Evolutionary conservation across 1,284 basidiomycete species (phyloP).

Genomic region (Apiotrichum gracile): DNA sequence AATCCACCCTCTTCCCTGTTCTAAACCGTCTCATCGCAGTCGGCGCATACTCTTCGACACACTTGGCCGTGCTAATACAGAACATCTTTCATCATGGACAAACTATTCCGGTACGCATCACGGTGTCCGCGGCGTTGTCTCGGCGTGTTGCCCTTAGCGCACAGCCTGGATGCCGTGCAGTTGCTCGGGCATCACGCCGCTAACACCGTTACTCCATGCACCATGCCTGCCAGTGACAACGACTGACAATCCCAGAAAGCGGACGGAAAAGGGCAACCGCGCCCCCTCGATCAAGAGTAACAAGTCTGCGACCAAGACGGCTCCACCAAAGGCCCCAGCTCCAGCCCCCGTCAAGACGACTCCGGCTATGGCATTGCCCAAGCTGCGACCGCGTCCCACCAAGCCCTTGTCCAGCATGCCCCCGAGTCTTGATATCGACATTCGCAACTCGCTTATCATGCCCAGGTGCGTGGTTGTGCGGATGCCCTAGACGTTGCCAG

Average conservation of each 20-base stretch:
- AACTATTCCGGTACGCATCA: conserved; percentile 14
- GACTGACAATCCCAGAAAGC: not conserved
- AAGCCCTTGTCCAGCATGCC: not conserved
- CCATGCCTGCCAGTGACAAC: not conserved
- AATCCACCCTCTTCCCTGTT: too few relatives aligned
- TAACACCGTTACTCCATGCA: not conserved
- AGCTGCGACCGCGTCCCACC: not conserved
- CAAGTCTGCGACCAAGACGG: not conserved
- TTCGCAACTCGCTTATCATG: conserved; percentile 42
- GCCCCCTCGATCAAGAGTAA: too few relatives aligned
- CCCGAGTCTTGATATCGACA: conserved; percentile 38
- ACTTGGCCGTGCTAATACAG: too few relatives aligned
- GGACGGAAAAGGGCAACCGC: not conserved
- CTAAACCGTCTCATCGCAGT: too few relatives aligned
- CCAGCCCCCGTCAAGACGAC: too few relatives aligned
- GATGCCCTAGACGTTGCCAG: not conserved
- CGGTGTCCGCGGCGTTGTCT: too few relatives aligned
- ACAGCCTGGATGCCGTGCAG: too few relatives aligned
- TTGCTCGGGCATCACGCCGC: too few relatives aligned
- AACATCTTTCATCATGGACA: conserved; percentile 13
- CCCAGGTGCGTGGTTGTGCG: conserved; percentile 29
- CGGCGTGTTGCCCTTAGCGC: too few relatives aligned
- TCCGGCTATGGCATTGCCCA: too few relatives aligned
- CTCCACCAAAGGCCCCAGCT: too few relatives aligned
- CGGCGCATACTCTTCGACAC: too few relatives aligned